Base-by-base conservation (phyloP, 805 yeast species). In the Cyberlindnera samutprakarnensis region DNA sequence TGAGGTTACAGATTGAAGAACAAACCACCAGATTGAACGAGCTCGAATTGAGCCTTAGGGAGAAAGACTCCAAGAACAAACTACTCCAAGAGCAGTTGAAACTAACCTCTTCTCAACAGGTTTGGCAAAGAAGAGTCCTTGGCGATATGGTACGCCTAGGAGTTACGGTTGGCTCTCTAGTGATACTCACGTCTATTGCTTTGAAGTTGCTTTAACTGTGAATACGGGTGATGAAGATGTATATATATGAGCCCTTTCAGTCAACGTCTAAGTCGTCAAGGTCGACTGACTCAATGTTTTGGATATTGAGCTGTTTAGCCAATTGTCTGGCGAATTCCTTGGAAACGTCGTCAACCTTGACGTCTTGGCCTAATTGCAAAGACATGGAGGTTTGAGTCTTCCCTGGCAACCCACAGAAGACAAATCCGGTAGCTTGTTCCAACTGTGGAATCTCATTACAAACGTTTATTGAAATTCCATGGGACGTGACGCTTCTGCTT, bases 381-480 rank as follows among this genome's bases (percentile, higher is more conserved):
- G 51, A 35, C 20, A 81, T 62, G 5, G 76, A 68, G 0, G 81
- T 73, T 18, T 82, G 80, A n/a, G 45, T 44, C 25, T 69, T 68
- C 6, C 70, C 73, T 0, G 80, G 74, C 21, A 88, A 61, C 2
- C 97, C 97, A 61, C 98, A 92, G 68, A 94, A 84, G 5, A 75
- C 78, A 41, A 84, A 73, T 1, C 68, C 57, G 7, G 7, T 23
- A 1, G 62, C 49, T 19, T 66, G 63, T 38, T 85, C 79, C 45
- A 90, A 67, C 57, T 69, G 82, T 23, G 72, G 66, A 27, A 86
- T 64, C 47, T 87, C 87, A 1, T 95, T 86, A 20, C 50, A 39
- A 3, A 83, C 78, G 51, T 92, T 92, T 27, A 92, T 68, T 1
- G 90, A 84, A 12, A 90, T 65, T 0, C 99, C 98, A 59, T 88